Evolutionary conservation across 2,329 filamentous ascomycete species (phyloP).

Genomic region (Colletotrichum lupini): DNA sequence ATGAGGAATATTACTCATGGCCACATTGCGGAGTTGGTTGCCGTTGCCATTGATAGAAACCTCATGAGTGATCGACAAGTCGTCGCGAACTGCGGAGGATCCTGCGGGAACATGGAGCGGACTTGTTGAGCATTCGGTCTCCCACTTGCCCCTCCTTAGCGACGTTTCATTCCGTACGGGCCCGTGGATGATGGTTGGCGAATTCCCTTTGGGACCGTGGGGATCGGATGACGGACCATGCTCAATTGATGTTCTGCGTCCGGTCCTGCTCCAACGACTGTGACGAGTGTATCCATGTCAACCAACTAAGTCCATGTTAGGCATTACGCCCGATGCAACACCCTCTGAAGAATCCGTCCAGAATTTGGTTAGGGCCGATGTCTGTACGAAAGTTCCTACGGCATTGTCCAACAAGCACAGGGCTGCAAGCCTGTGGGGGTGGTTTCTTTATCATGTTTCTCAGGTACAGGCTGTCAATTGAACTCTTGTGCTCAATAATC

Average conservation of each 20-base stretch:
- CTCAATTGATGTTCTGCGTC: background rate
- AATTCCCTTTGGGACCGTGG: background rate
- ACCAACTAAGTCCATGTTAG: background rate
- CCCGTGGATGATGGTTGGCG: too few species aligned
- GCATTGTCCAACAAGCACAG: background rate
- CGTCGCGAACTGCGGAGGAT: background rate
- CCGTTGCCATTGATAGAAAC: background rate
- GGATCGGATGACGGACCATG: background rate
- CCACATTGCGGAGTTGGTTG: background rate
- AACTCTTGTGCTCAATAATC: too few species aligned
- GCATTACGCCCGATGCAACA: background rate
- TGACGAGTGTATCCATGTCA: background rate
- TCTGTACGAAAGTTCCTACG: background rate
- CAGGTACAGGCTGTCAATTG: background rate
- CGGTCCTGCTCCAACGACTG: background rate
- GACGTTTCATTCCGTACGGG: background rate
- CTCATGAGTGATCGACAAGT: background rate
- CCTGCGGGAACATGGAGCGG: background rate
- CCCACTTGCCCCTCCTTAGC: background rate
- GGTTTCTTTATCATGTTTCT: too few species aligned
- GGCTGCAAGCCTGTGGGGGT: too few species aligned
- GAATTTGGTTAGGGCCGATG: background rate
- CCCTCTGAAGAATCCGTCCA: background rate
- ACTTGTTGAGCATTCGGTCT: background rate
- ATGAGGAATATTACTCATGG: background rate